These are phyloP conservation scores for Blastobotrys americana DNA, from an alignment of 805 yeast species.

Conservation along the genomic window DNA sequence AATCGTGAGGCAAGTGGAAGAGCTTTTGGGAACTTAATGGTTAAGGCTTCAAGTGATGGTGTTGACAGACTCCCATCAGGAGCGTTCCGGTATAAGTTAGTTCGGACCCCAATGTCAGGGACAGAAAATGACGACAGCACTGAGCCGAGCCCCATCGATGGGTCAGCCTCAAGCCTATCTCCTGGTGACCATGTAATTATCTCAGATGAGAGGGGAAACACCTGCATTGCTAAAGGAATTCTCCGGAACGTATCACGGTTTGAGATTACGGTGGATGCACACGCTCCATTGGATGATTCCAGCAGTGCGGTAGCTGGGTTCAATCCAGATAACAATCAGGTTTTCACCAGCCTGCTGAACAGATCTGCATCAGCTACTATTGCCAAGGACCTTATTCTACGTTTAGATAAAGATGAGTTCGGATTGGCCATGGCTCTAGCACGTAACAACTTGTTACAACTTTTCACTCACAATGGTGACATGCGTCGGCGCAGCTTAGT, in stretches of 20 bases:
- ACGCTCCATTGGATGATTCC: conserved; percentile 45
- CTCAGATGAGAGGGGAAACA: conserved; percentile 76
- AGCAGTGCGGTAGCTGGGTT: conserved; percentile 38
- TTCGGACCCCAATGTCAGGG: conserved; percentile 4
- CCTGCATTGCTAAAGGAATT: conserved; percentile 60
- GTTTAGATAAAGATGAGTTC: conserved; percentile 77
- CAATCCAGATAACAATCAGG: conserved; percentile 40
- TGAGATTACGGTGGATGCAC: conserved; percentile 43
- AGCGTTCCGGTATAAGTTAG: conserved; percentile 9
- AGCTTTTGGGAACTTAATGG: conserved; percentile 45
- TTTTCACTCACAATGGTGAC: conserved; percentile 47
- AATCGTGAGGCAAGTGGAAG: conserved; percentile 62
- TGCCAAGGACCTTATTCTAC: conserved; percentile 31
- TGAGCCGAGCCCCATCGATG: conserved; percentile 17
- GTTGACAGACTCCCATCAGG: conserved; percentile 6
- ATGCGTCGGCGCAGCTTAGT: conserved; percentile 39
- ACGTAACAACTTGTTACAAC: conserved; percentile 62
- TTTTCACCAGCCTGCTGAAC: conserved; percentile 42
- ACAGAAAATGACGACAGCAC: conserved; percentile 4
- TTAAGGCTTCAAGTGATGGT: conserved; percentile 24
- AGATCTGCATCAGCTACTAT: conserved; percentile 3
- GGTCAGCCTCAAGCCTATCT: conserved; percentile 40
- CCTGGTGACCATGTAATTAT: conserved; percentile 59
- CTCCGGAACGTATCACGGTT: conserved; percentile 40
- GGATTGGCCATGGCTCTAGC: conserved; percentile 70